Evolutionary conservation across 306 rosid genomes (phyloP), one percentile per base, ranked within the genome.

Genomic region (Boehmeria nivea): DNA sequence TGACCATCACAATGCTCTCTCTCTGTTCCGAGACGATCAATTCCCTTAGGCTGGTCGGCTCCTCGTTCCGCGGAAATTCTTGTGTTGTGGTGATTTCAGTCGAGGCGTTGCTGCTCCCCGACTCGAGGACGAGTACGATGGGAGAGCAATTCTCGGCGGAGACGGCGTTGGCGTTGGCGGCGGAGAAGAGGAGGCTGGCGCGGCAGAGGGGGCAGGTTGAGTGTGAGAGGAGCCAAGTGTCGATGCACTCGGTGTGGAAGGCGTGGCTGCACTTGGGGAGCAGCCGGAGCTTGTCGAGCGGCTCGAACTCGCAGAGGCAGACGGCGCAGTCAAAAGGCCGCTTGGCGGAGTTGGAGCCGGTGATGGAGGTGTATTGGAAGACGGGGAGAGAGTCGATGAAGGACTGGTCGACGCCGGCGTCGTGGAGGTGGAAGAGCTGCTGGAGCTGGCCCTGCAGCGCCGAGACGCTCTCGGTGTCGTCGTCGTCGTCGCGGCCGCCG

Each of bases 131-230:
- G 66, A 83, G 76, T 58, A 93, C 93, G 61, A 85, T 43, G 0
- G 99, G 96, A 0, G 95, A 74, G 44, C 71, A 50, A 42, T 15
- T 50, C 16, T 48, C 56, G 70, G 51, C 74, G 0, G 78, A 48
- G n/a, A n/a, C n/a, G n/a, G n/a, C n/a, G n/a, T n/a, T n/a, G n/a
- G n/a, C n/a, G n/a, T n/a, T n/a, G 0, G 83, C 76, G 0, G 78
- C 50, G 0, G 85, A 67, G 70, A 83, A 76, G 27, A 87, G 75
- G 71, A 93, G 72, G 62, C 54, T 69, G 16, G 81, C 84, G 83
- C 99, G 70, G 59, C 99, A 93, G 25, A 93, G 69, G 58, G 99
- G 99, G 66, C 99, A 93, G 57, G 95, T 93, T 44, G 95, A 93
- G 63, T 93, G 96, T 27, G 96, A 93, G 66, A 93, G 63, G 17